These are phyloP conservation scores for Lasiodiplodia hormozganensis DNA, from an alignment of 2,329 filamentous ascomycete genomes.

Conservation along the genomic window DNA sequence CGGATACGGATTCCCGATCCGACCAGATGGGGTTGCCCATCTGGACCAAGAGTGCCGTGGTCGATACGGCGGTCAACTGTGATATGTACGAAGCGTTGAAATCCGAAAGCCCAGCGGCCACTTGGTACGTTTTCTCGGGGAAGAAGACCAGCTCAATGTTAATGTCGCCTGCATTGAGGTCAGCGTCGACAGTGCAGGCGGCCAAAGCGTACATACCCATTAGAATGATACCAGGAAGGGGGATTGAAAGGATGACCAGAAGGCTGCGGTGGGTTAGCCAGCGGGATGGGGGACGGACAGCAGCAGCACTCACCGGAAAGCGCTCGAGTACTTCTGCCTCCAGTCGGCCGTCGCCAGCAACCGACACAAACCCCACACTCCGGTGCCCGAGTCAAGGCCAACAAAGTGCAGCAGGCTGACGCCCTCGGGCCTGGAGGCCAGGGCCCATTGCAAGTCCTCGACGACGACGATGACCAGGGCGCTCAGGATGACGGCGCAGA, in stretches of 20 bases:
- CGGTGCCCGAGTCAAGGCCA: conserved; percentile 16
- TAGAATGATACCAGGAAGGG: conserved; percentile 17
- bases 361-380: conserved; percentile 15
- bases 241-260: conserved; percentile 12
- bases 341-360: conserved; percentile 17
- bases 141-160: conserved; percentile 24
- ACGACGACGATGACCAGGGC: conserved; percentile 15
- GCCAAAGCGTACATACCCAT: conserved; percentile 1
- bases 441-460: conserved; percentile 23
- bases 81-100: conserved; percentile 21
- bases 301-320: conserved; percentile 5
- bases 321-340: conserved; percentile 21
- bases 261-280: neutral
- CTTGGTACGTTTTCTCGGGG: conserved; percentile 3
- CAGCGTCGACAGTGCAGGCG: neutral
- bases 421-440: conserved; percentile 16
- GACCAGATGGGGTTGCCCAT: conserved; percentile 18
- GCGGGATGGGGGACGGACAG: too few species aligned
- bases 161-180: conserved; percentile 2
- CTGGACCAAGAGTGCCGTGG: conserved; percentile 15
- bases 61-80: neutral
- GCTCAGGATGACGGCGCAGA: conserved; percentile 12
- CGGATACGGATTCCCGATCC: neutral
- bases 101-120: conserved; percentile 6
- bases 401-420: conserved; percentile 17